A percentile compares a stretch with the other conserved stretches of the same genome.
These are phyloP conservation scores for Hygrophoropsis aurantiaca DNA, from an alignment of 768 basidiomycete species.

Conservation along the genomic window DNA sequence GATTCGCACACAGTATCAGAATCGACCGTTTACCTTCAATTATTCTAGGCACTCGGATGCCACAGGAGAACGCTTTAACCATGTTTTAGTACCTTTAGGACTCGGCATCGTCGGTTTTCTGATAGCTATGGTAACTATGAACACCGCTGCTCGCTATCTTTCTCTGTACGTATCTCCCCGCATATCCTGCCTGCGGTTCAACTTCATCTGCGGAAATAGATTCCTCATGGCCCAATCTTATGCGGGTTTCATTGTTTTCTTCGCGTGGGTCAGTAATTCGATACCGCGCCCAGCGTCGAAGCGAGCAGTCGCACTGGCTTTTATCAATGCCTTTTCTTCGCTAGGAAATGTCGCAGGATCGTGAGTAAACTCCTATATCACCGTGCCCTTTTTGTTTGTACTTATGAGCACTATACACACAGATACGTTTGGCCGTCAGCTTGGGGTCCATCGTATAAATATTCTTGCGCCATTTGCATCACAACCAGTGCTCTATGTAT, in stretches of 20 bases:
- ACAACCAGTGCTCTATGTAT: slow-evolving; percentile 50
- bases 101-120: slow-evolving; percentile 69
- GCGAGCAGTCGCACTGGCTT: slow-evolving; percentile 81
- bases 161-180: slow-evolving; percentile 48
- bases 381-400: background rate
- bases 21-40: slow-evolving; percentile 5
- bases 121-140: slow-evolving; percentile 64
- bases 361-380: slow-evolving; percentile 43
- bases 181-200: too few relatives aligned
- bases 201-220: slow-evolving; percentile 31
- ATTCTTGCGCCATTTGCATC: slow-evolving; percentile 75
- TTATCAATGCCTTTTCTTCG: slow-evolving; percentile 80
- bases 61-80: slow-evolving; percentile 67
- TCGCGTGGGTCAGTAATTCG: slow-evolving; percentile 52
- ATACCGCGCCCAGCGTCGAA: slow-evolving; percentile 84
- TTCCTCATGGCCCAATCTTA: slow-evolving; percentile 80
- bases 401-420: background rate
- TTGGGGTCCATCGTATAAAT: slow-evolving; percentile 72
- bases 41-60: slow-evolving; percentile 65
- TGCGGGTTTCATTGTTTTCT: slow-evolving; percentile 67
- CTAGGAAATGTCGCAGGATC: slow-evolving; percentile 84
- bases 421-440: slow-evolving; percentile 66
- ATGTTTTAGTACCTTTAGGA: slow-evolving; percentile 52
- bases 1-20: background rate
- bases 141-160: slow-evolving; percentile 60